Evolutionary conservation across 306 rosid genomes (phyloP), one percentile per base, ranked within the genome.

Genomic region (Canavalia gladiata): DNA sequence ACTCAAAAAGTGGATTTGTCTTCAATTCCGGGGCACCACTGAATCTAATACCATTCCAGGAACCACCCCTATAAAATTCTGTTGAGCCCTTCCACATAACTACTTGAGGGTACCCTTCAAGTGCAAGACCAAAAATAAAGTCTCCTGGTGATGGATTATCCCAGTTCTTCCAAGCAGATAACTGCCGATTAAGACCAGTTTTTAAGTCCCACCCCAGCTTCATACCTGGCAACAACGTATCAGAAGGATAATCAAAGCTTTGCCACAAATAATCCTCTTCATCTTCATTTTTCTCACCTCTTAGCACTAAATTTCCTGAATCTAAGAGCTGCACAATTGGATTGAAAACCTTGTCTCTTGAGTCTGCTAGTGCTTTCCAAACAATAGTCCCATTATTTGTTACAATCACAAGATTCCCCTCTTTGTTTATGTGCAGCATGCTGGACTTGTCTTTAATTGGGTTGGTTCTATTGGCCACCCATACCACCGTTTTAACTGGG

Each of bases 381-480:
- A 50, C 55, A 50, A 50, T 18, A 50, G 55, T 50, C 55, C 55
- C 55, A 50, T 50, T 50, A 3, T 50, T 11, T 50, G 55, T 50
- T 50, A 74, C 57, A 8, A 89, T 81, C 34, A 77, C 69, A 75
- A 72, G 54, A 45, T 56, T 65, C 11, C 85, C 75, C 4, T 75
- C 63, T 8, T 13, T 29, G 60, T 75, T 82, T 29, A 91, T 75
- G 9, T 2, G 80, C 81, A 91, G 39, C 65, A 39, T 46, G 10
- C 90, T 84, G 10, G 87, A 86, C 1, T 80, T 74, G 28, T 72
- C 86, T 4, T 68, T 68, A 45, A 84, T 51, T 6, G 91, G 92
- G 41, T 72, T 86, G 18, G 58, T 72, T 39, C 89, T 8, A 54
- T 90, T 89, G 30, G 92, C 91, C 12, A 91, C 92, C 92, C 90